These are phyloP conservation scores for Bruguiera parviflora DNA, from an alignment of 345 rosid genomes.

Conservation along the genomic window DNA sequence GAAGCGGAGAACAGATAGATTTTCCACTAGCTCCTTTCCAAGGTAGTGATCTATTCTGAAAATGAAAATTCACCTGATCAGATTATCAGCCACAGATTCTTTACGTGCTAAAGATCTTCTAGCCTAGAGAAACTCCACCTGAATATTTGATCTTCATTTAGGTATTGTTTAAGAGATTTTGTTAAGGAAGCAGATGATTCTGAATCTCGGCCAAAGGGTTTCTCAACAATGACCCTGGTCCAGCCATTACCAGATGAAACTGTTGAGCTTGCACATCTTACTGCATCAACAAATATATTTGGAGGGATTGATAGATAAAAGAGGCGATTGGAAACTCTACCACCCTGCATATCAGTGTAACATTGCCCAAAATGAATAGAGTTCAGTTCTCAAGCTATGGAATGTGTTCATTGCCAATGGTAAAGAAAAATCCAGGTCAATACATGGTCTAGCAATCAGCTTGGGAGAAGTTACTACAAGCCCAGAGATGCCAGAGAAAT, in stretches of 20 bases:
- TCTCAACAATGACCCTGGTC: slow-evolving; percentile 98
- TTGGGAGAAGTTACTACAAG: not conserved
- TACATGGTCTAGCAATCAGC: not conserved
- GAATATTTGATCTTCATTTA: slow-evolving; percentile 92
- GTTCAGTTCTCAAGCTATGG: not conserved
- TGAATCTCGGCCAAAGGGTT: slow-evolving; percentile 98
- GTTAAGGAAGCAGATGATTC: slow-evolving; percentile 96
- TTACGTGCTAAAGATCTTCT: not conserved
- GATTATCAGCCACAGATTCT: slow-evolving; percentile 2
- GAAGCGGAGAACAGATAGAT: slow-evolving; percentile 94
- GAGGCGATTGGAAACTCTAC: slow-evolving; percentile 81
- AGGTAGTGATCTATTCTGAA: slow-evolving; percentile 95
- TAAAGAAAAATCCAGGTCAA: not conserved
- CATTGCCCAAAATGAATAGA: slow-evolving; percentile 10
- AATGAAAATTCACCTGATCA: slow-evolving; percentile 19
- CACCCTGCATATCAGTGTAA: slow-evolving; percentile 47
- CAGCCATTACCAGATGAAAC: slow-evolving; percentile 92
- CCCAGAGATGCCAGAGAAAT: not conserved
- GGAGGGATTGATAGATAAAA: slow-evolving; percentile 95
- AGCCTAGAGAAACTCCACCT: slow-evolving; percentile 42
- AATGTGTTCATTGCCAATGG: not conserved
- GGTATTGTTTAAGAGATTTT: slow-evolving; percentile 70
- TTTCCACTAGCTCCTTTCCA: slow-evolving; percentile 97
- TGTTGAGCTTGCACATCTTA: slow-evolving; percentile 80
- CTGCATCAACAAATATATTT: slow-evolving; percentile 88